These are phyloP conservation scores for Amanita thiersii DNA, from an alignment of 768 basidiomycete species.

Conservation along the genomic window DNA sequence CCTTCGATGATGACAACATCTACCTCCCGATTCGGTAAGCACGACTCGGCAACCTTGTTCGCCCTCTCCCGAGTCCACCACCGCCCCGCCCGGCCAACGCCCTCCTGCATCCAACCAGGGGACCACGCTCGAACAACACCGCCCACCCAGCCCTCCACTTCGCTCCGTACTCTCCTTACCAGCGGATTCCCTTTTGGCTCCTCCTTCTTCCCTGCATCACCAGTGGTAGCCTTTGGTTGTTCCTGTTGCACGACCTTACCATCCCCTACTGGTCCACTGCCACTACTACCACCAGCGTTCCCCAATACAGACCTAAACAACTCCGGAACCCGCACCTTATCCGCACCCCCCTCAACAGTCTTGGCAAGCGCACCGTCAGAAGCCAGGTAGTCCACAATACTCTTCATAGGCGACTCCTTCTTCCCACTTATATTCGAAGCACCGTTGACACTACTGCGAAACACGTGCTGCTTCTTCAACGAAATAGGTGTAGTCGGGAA, in stretches of 20 bases:
- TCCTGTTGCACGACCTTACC: too few relatives aligned
- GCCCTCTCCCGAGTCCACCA: conserved; percentile 58
- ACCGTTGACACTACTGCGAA: not conserved
- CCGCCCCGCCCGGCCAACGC: not conserved
- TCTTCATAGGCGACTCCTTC: conserved; percentile 39
- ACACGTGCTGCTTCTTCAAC: conserved; percentile 27
- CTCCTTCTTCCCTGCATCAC: conserved; percentile 15
- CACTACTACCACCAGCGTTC: too few relatives aligned
- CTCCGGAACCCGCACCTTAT: conserved; percentile 31
- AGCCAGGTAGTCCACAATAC: conserved; percentile 47
- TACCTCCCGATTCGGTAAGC: conserved; percentile 52
- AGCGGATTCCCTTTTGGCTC: conserved; percentile 15
- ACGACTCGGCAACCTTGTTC: conserved; percentile 43
- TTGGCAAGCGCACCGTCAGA: conserved; percentile 51
- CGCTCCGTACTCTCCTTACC: conserved; percentile 10
- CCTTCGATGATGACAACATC: conserved; percentile 59
- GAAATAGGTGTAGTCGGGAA: conserved; percentile 28
- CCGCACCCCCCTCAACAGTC: conserved; percentile 39
- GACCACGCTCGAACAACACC: conserved; percentile 8
- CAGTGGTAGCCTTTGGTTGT: conserved; percentile 14
- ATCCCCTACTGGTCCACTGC: too few relatives aligned
- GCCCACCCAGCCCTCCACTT: conserved; percentile 16
- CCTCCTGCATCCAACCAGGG: conserved; percentile 10
- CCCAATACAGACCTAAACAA: conserved; percentile 36
- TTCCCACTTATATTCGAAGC: too few relatives aligned